Base-by-base conservation (phyloP, 2,329 filamentous ascomycete genomes). In the Boeremia exigua region DNA sequence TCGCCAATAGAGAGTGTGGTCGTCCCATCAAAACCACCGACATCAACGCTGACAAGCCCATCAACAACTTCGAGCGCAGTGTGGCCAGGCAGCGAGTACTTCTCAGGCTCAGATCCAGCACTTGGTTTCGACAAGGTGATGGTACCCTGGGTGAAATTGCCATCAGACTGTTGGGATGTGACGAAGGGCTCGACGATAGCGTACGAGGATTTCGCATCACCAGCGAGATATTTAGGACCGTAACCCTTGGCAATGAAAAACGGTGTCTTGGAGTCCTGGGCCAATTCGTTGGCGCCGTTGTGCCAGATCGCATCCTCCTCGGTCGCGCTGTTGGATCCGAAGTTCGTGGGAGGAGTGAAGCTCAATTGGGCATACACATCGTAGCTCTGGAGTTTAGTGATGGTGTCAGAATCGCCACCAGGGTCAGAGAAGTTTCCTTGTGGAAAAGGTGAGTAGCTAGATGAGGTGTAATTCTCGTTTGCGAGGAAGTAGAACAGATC, bases 231-330 rank as follows among this genome's bases (percentile, higher is more conserved):
- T 60, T 79, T 80, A 9, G 78, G 78, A 0, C 80, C 79, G 53
- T 77, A 79, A 59, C 77, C 74, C 57, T 79, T 81, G 29, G 79
- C 80, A 33, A 80, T 56, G 56, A 77, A 80, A 60, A 77, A 79
- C 1, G 79, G 77, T 11, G 73, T 72, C 1, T 56, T 56, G 0
- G 66, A 56, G 51, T 74, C 59, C 5, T 45, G 28, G 6, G 71
- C 72, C 8, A 79, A 68, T 5, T 62, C 33, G 42, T 79, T 78
- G 19, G 66, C 30, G 0, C 73, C 76, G 1, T 68, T 69, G 61
- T 81, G 76, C 78, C 79, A 81, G 17, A 58, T 63, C 3, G 54
- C 54, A 36, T 59, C 52, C 6, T 65, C 57, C 2, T 76, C 75
- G 0, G 77, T 77, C 14, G 69, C 72, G 46, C 78, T 79, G 47